Evolutionary conservation across 2,329 filamentous ascomycete species (phyloP).

Genomic region (Fusarium pseudograminearum): DNA sequence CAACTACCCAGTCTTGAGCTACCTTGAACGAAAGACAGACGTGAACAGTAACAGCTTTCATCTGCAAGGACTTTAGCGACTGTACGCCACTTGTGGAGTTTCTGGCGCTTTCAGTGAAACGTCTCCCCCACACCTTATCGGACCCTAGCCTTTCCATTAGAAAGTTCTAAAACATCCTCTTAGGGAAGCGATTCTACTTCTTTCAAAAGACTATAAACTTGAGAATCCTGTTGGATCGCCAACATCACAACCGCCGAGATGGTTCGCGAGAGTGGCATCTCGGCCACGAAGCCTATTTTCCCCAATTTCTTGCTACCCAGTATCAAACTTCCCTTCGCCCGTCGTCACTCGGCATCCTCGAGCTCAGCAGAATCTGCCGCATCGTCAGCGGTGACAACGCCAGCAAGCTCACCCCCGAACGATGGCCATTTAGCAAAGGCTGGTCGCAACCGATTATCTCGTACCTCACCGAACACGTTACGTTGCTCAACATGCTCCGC

Average conservation of each 20-base stretch:
- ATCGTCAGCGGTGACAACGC: constrained; percentile 48
- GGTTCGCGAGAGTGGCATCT: constrained; percentile 55
- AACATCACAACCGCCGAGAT: constrained; percentile 36
- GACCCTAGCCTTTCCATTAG: constrained; percentile 23
- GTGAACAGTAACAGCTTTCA: background rate
- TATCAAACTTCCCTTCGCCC: constrained; percentile 62
- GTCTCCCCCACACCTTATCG: constrained; percentile 30
- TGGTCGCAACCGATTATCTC: constrained; percentile 52
- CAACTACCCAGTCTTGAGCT: background rate
- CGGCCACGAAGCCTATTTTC: constrained; percentile 60
- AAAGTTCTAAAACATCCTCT: constrained; percentile 31
- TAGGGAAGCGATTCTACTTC: constrained; percentile 7
- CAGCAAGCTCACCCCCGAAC: constrained; percentile 46
- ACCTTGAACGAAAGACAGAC: background rate
- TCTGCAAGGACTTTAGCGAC: constrained; percentile 9
- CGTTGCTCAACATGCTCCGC: constrained; percentile 69
- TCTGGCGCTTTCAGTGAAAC: constrained; percentile 19
- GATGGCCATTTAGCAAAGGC: constrained; percentile 29
- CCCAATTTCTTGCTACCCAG: constrained; percentile 65
- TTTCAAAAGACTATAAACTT: constrained; percentile 9
- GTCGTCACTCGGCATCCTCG: constrained; percentile 56
- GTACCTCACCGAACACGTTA: constrained; percentile 65
- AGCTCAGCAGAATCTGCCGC: constrained; percentile 47
- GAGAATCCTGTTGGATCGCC: constrained; percentile 9
- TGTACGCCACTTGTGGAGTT: constrained; percentile 37